Conservation (phyloP, 352 stramenopile species). For the Globisporangium camurandrum region DNA sequence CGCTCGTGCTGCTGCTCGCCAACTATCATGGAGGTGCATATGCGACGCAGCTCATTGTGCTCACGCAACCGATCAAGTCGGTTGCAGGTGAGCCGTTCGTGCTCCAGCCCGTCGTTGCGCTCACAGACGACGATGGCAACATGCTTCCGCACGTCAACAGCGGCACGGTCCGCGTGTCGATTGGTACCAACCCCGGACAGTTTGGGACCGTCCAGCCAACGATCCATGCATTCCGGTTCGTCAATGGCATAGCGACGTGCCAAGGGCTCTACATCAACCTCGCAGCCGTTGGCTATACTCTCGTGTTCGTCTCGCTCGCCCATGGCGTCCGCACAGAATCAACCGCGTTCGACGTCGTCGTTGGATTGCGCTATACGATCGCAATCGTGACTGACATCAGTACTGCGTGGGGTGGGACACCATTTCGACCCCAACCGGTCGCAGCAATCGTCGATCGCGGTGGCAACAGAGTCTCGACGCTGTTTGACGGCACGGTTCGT, state of each 20-base stretch:
- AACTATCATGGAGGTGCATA: not conserved
- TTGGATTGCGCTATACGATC: slow-evolving; percentile 54
- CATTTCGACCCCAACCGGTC: slow-evolving; percentile 71
- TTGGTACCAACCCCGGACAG: slow-evolving; percentile 41
- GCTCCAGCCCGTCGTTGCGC: slow-evolving; percentile 53
- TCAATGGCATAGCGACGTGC: slow-evolving; percentile 70
- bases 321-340: slow-evolving; percentile 70
- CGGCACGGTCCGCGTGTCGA: slow-evolving; percentile 43
- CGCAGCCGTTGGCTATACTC: slow-evolving; percentile 53
- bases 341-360: slow-evolving; percentile 56
- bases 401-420: slow-evolving; percentile 66
- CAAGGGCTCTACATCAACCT: slow-evolving; percentile 64
- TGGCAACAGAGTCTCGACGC: slow-evolving; percentile 47
- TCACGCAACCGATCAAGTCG: slow-evolving; percentile 61
- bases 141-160: slow-evolving; percentile 54
- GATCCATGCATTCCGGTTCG: slow-evolving; percentile 48
- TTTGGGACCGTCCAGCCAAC: slow-evolving; percentile 45
- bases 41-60: slow-evolving; percentile 39
- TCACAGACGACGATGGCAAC: slow-evolving; percentile 73
- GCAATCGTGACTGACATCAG: slow-evolving; percentile 64
- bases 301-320: slow-evolving; percentile 53
- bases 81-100: slow-evolving; percentile 50
- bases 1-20: not conserved
- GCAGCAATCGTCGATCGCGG: slow-evolving; percentile 73
- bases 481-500: slow-evolving; percentile 42